These are phyloP conservation scores for Voacanga thouarsii DNA, from an alignment of 257 asterid genomes.

Conservation along the genomic window DNA sequence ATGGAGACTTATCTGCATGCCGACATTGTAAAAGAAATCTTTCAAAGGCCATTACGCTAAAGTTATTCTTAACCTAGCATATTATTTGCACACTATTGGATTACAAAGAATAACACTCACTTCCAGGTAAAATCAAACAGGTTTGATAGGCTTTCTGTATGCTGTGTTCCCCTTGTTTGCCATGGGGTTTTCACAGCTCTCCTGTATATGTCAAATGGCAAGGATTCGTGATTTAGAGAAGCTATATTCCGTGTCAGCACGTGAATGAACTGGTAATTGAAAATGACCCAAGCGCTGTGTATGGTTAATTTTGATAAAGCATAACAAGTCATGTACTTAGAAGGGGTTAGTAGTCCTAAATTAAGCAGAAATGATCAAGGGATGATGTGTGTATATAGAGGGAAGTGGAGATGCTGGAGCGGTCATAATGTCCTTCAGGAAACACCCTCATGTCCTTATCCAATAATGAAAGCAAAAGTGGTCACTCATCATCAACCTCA, in stretches of 20 bases:
- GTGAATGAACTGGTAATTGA: no score
- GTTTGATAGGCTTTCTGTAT: neutral
- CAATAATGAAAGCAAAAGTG: slow-evolving; percentile 21
- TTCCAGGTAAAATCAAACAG: slow-evolving; percentile 20
- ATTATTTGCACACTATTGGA: slow-evolving; percentile 6
- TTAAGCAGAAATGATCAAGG: no score
- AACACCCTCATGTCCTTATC: slow-evolving; percentile 14
- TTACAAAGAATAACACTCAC: slow-evolving; percentile 5
- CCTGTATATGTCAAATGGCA: neutral
- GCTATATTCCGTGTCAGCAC: no score
- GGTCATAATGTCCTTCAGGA: neutral
- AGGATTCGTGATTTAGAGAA: no score
- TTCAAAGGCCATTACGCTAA: slow-evolving; percentile 7
- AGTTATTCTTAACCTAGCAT: slow-evolving; percentile 13
- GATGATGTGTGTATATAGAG: neutral
- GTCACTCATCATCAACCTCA: neutral
- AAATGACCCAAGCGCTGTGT: no score
- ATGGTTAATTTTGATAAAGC: no score
- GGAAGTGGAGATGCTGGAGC: neutral
- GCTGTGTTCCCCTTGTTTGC: neutral
- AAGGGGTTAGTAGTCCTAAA: no score
- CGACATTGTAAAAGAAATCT: neutral
- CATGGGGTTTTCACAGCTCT: neutral
- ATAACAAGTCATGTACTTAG: no score
- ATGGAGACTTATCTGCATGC: neutral